These are phyloP conservation scores for Tetrahymena borealis DNA, from an alignment of 73 alveolate species.

Conservation along the genomic window DNA sequence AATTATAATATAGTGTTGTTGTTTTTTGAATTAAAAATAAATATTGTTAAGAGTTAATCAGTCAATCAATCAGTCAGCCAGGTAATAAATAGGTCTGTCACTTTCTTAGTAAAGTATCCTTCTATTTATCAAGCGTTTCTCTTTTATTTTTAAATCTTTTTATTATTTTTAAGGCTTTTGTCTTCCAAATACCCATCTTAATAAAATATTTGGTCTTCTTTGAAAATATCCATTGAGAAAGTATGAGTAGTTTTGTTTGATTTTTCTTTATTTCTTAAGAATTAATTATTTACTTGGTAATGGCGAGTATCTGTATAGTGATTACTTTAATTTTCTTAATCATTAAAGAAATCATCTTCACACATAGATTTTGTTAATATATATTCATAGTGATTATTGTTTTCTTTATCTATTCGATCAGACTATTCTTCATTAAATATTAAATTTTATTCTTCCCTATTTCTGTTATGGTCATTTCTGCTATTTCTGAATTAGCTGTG, in stretches of 20 bases:
- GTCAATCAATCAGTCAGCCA: too few species aligned
- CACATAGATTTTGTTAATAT: not conserved
- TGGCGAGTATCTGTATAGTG: not conserved
- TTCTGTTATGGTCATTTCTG: not conserved
- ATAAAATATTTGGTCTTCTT: not conserved
- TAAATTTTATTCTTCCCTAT: not conserved
- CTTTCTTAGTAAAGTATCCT: too few species aligned
- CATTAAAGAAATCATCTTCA: not conserved
- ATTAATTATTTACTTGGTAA: not conserved
- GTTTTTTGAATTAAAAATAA: too few species aligned
- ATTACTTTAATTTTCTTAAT: not conserved
- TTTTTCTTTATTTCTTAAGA: not conserved
- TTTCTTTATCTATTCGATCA: too few species aligned
- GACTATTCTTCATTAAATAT: not conserved
- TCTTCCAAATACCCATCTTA: not conserved
- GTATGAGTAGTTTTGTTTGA: not conserved
- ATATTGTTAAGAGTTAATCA: too few species aligned
- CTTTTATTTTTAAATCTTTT: not conserved
- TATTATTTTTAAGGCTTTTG: not conserved
- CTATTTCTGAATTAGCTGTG: not conserved
- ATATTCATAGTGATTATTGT: not conserved
- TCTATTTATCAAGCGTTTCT: not conserved
- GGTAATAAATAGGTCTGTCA: too few species aligned
- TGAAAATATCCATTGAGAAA: not conserved
- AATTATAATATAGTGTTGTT: too few species aligned